Evolutionary conservation across 768 basidiomycete species (phyloP).

Genomic region (Pulveroboletus sp.): DNA sequence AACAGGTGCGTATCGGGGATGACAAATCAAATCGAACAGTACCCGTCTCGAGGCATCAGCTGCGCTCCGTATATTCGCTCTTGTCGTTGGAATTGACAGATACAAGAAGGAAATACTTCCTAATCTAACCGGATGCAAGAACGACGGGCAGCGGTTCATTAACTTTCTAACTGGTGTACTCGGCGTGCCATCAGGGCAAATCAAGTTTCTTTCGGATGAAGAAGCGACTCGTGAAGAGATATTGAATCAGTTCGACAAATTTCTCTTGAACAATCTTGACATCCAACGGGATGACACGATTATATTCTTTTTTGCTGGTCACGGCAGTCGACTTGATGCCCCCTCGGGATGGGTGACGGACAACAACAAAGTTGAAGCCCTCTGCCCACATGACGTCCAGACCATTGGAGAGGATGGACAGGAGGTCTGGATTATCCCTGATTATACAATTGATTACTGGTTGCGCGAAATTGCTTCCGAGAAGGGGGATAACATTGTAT

Average conservation of each 20-base stretch:
- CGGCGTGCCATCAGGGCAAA: slow-evolving; percentile 9
- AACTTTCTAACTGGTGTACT: slow-evolving; percentile 9
- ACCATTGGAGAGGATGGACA: slow-evolving; percentile 6
- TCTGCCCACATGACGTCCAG: slow-evolving; percentile 11
- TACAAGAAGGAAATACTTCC: not conserved
- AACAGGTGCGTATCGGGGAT: not conserved
- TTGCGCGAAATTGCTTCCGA: slow-evolving; percentile 14
- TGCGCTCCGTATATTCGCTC: slow-evolving; percentile 15
- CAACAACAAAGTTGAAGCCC: slow-evolving; percentile 9
- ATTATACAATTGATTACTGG: slow-evolving; percentile 11
- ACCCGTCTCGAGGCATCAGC: not conserved
- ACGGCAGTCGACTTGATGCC: slow-evolving; percentile 7
- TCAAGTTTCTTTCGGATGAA: slow-evolving; percentile 15
- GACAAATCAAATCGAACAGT: not conserved
- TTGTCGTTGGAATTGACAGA: slow-evolving; percentile 15
- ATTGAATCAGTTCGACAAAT: slow-evolving; percentile 1
- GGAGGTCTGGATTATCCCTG: slow-evolving; percentile 11
- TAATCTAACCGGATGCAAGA: slow-evolving; percentile 15
- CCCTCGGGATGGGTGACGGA: slow-evolving; percentile 20
- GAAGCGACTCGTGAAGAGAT: slow-evolving; percentile 10
- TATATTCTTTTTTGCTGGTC: slow-evolving; percentile 19
- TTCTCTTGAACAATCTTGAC: slow-evolving; percentile 7
- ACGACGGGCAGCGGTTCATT: slow-evolving; percentile 15
- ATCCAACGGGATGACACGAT: slow-evolving; percentile 17
- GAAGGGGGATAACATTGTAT: slow-evolving; percentile 20